phyloP scores from a whole-genome alignment of 768 basidiomycete species.

The Lentinula guzmanii region DNA sequence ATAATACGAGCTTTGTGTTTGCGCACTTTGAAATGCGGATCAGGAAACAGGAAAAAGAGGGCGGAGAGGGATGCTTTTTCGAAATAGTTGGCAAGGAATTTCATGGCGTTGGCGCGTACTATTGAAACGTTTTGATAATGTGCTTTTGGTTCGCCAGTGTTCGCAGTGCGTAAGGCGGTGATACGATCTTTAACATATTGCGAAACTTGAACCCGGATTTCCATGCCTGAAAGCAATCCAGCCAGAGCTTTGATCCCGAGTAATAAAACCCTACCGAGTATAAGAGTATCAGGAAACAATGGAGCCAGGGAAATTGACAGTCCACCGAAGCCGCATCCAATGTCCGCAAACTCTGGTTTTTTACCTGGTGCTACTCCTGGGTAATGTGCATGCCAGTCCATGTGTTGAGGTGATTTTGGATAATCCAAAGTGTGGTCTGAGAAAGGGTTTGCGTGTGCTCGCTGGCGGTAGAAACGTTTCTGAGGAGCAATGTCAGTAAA shows the following conservation, averaged over 20 bases:
- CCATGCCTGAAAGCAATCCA: constrained; percentile 63
- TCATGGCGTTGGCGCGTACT: constrained; percentile 96
- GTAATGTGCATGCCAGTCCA: constrained; percentile 84
- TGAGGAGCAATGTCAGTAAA: constrained; percentile 17
- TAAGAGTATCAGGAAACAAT: constrained; percentile 83
- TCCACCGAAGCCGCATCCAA: constrained; percentile 98
- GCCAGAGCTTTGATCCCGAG: constrained; percentile 15
- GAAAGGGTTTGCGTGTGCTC: constrained; percentile 83
- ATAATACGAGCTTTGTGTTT: constrained; percentile 99
- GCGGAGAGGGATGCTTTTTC: constrained; percentile 83
- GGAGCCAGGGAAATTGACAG: constrained; percentile 86
- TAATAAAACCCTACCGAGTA: constrained; percentile 64
- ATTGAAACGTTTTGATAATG: constrained; percentile 86
- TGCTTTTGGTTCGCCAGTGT: constrained; percentile 15
- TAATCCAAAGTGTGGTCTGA: constrained; percentile 88
- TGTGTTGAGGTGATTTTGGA: constrained; percentile 63
- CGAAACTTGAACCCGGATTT: constrained; percentile 94
- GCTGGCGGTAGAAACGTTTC: constrained; percentile 83
- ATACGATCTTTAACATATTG: constrained; percentile 96
- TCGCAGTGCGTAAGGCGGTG: constrained; percentile 65
- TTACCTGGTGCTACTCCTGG: constrained; percentile 56
- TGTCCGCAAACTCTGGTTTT: constrained; percentile 89
- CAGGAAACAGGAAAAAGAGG: constrained; percentile 97
- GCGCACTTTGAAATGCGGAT: constrained; percentile 96
- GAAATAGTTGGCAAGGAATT: constrained; percentile 97